Evolutionary conservation across 306 rosid species (phyloP).

Genomic region (Hippophae tibetana): DNA sequence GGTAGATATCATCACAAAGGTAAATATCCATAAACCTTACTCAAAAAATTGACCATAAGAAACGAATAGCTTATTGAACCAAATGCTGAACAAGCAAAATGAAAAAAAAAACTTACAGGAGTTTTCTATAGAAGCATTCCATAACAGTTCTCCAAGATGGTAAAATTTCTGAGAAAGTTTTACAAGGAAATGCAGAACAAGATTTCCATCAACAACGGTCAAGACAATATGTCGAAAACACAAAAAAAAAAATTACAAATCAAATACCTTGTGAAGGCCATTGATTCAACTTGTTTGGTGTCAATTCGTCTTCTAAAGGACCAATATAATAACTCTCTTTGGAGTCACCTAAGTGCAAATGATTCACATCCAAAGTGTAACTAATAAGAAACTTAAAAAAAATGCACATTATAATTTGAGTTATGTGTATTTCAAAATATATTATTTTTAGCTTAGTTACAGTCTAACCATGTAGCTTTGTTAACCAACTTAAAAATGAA

Average conservation of each 20-base stretch:
- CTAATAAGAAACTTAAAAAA: too few relatives aligned
- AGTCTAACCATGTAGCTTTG: too few relatives aligned
- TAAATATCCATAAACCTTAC: too few relatives aligned
- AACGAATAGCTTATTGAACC: background rate
- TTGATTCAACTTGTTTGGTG: conserved; percentile 40
- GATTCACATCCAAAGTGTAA: too few relatives aligned
- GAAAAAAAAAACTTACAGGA: conserved; percentile 43
- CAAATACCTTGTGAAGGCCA: conserved; percentile 73
- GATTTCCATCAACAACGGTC: background rate
- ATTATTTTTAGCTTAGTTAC: too few relatives aligned
- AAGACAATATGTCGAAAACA: background rate
- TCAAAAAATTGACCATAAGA: too few relatives aligned
- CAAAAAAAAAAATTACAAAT: background rate
- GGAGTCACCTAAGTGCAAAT: conserved; percentile 43
- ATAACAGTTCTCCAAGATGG: conserved; percentile 64
- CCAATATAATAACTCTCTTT: conserved; percentile 73
- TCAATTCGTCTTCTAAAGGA: conserved; percentile 35
- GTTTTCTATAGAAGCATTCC: conserved; percentile 43
- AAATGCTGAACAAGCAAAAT: background rate
- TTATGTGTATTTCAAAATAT: too few relatives aligned
- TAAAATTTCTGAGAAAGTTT: conserved; percentile 41
- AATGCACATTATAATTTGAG: too few relatives aligned
- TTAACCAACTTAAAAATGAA: too few relatives aligned
- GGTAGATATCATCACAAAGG: too few relatives aligned
- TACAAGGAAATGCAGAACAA: conserved; percentile 7